These are phyloP conservation scores for Harringtonia aguacate DNA, from an alignment of 2,329 filamentous ascomycete genomes.

Conservation along the genomic window DNA sequence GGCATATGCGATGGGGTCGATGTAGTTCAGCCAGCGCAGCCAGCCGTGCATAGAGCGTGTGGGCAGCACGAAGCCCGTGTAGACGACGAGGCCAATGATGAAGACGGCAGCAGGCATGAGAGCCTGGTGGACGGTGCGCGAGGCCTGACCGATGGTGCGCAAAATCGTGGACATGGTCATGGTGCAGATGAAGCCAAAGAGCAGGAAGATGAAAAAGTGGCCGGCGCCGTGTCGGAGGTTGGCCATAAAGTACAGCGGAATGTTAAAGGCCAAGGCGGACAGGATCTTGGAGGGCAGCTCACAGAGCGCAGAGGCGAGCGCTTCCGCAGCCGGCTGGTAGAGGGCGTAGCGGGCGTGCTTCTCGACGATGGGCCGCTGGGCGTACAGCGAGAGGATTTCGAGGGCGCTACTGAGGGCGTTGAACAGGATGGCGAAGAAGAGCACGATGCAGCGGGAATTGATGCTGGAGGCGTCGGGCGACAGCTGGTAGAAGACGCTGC, in stretches of 20 bases:
- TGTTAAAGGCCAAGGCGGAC: slow-evolving; percentile 68
- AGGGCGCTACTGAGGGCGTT: slow-evolving; percentile 74
- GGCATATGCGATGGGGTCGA: slow-evolving; percentile 68
- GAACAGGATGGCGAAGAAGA: slow-evolving; percentile 82
- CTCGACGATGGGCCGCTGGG: slow-evolving; percentile 84
- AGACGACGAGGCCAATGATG: slow-evolving; percentile 56
- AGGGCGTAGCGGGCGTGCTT: slow-evolving; percentile 84
- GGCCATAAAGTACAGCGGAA: slow-evolving; percentile 78
- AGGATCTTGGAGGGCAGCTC: slow-evolving; percentile 74
- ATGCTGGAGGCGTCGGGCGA: slow-evolving; percentile 27
- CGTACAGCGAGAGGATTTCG: slow-evolving; percentile 76
- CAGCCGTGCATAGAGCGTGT: slow-evolving; percentile 62
- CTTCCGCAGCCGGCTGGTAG: slow-evolving; percentile 85
- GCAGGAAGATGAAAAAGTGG: slow-evolving; percentile 75
- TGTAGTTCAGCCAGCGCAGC: slow-evolving; percentile 74
- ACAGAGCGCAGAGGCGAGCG: slow-evolving; percentile 71
- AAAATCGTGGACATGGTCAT: slow-evolving; percentile 80
- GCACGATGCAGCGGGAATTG: slow-evolving; percentile 55
- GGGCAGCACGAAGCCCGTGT: slow-evolving; percentile 57
- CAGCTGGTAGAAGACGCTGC: slow-evolving; percentile 8
- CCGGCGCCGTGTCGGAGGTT: slow-evolving; percentile 64
- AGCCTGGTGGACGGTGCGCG: slow-evolving; percentile 55
- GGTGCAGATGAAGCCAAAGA: slow-evolving; percentile 64
- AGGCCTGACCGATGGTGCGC: slow-evolving; percentile 66
- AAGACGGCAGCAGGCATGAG: slow-evolving; percentile 48